Evolutionary conservation across 2,329 filamentous ascomycete species (phyloP), one percentile per base, ranked within the genome.

Genomic region (Diplodia scrobiculata): DNA sequence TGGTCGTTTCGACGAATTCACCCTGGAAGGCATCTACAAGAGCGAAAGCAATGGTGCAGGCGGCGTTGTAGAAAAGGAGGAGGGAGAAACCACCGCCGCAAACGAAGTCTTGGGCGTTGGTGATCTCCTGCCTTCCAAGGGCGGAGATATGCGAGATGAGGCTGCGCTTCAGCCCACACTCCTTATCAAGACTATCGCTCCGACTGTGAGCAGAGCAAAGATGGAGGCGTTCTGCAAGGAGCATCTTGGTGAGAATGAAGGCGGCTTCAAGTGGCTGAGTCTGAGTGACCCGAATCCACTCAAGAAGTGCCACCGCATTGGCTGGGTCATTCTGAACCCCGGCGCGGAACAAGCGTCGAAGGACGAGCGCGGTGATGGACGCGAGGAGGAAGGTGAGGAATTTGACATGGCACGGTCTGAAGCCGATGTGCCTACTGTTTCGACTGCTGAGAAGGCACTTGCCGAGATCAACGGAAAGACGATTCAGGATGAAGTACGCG

Each of bases 401-500:
- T 77, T 82, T 71, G 55, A 68, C 11, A 68, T 70, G 29, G 66
- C 69, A 17, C 53, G 58, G 21, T 66, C 54, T 13, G 69, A 74
- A 21, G 66, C 72, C 1, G 77, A 78, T 62, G 73, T 74, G n/a
- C 72, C 72, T 19, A 34, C 17, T 7, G 70, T 74, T 25, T 78
- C 75, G 38, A 90, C 89, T 1, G 92, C 92, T 0, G 91, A 97
- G 53, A 94, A 91, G 73, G 94, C 94, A 0, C 84, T 97, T 0
- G 92, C 95, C 68, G 91, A 92, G n/a, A 89, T 99, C 72, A 98
- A 99, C 73, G 92, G 93, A 71, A 98, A 99, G 82, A 97, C 92
- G 0, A 96, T 99, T 68, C 92, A 96, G 73, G 95, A 99, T 74
- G 90, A 96, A 70, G 88, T 90, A 55, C 90, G 94, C 62, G 95